These are phyloP conservation scores for Scorias spongiosa DNA, from an alignment of 2,329 filamentous ascomycete genomes.

Conservation along the genomic window DNA sequence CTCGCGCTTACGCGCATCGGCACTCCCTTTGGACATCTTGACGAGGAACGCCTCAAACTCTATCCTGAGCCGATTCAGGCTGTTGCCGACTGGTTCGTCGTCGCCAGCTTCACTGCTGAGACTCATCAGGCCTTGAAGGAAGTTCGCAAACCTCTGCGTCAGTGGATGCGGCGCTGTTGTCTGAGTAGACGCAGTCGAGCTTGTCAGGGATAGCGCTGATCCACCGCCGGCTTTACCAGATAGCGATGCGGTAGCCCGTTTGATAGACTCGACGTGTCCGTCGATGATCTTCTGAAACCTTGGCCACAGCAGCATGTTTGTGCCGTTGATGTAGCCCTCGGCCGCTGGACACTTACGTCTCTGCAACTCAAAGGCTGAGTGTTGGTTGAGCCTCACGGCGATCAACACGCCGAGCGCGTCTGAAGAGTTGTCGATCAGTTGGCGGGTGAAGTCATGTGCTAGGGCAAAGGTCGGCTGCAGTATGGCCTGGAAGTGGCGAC, in stretches of 20 bases:
- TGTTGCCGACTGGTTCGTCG: conserved; percentile 79
- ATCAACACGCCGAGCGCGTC: conserved; percentile 78
- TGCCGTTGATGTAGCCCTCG: conserved; percentile 85
- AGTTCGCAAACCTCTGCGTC: conserved; percentile 89
- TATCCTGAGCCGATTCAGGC: conserved; percentile 56
- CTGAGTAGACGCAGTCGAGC: conserved; percentile 39
- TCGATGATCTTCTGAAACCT: conserved; percentile 91
- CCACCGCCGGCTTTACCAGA: conserved; percentile 32
- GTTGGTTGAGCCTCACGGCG: conserved; percentile 87
- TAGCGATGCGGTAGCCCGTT: conserved; percentile 35
- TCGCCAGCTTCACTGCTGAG: conserved; percentile 85
- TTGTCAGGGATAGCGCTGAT: conserved; percentile 39
- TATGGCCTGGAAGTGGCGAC: conserved; percentile 70
- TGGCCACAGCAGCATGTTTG: conserved; percentile 92
- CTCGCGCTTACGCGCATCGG: conserved; percentile 65
- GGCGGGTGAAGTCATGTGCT: conserved; percentile 61
- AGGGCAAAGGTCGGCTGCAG: conserved; percentile 83
- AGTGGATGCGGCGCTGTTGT: conserved; percentile 78
- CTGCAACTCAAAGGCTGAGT: conserved; percentile 86
- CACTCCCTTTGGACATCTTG: conserved; percentile 60
- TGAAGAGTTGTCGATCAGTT: conserved; percentile 58
- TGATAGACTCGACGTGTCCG: conserved; percentile 76
- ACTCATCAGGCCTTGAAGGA: conserved; percentile 68
- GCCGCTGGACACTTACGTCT: conserved; percentile 76
- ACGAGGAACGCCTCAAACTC: conserved; percentile 76